Conservation (phyloP, 2,329 filamentous ascomycete genomes). For the Cladosporium sp. region DNA sequence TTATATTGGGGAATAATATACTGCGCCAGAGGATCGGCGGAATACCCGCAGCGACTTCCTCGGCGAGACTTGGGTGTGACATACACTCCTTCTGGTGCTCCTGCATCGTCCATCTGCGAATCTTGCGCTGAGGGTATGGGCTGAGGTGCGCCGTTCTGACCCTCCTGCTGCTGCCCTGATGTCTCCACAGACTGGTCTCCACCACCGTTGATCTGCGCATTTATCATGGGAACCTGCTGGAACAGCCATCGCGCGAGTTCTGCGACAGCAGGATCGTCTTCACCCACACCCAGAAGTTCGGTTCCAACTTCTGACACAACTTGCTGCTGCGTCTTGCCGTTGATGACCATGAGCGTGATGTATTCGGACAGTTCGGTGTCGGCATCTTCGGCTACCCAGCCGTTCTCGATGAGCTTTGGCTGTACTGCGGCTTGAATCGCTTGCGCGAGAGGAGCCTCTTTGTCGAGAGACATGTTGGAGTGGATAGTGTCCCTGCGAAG, state of each 20-base stretch:
- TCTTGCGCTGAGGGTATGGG: constrained; percentile 43
- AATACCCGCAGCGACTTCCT: not conserved
- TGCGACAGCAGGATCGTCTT: constrained; percentile 74
- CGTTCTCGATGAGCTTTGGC: constrained; percentile 85
- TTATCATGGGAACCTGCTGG: constrained; percentile 66
- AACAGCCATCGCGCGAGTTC: constrained; percentile 95
- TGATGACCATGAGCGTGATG: constrained; percentile 93
- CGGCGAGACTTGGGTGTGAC: constrained; percentile 17
- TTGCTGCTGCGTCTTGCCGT: constrained; percentile 86
- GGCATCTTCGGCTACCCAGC: constrained; percentile 77
- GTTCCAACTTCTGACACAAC: constrained; percentile 82
- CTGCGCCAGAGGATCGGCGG: not conserved
- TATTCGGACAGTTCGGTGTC: constrained; percentile 88
- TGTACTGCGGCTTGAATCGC: constrained; percentile 77
- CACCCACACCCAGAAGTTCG: constrained; percentile 74
- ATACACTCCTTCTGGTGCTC: constrained; percentile 38
- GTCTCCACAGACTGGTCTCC: constrained; percentile 12
- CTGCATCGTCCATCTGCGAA: constrained; percentile 62
- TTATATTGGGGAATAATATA: constrained; percentile 1
- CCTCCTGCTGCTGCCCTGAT: not conserved
- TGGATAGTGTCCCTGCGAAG: too few species aligned
- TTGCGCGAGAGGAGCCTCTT: constrained; percentile 71
- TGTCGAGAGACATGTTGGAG: constrained; percentile 65
- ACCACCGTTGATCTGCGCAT: constrained; percentile 54
- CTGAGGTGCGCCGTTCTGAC: constrained; percentile 11